These are phyloP conservation scores for Trichoderma citrinoviride DNA, from an alignment of 2,329 filamentous ascomycete species.

Conservation along the genomic window DNA sequence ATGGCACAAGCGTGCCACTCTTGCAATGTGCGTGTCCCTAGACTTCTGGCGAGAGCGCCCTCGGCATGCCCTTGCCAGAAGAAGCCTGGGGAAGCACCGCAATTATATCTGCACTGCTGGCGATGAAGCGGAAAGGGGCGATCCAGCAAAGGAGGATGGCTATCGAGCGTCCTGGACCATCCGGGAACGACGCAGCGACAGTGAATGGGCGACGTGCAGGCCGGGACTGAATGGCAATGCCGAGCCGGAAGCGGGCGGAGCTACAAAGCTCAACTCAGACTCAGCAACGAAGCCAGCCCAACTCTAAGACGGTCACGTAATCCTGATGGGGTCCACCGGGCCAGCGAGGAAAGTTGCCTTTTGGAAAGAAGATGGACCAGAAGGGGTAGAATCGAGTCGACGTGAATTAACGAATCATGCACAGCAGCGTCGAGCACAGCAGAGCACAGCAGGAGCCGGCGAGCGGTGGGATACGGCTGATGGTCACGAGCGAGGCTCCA, in stretches of 20 bases:
- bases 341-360: background rate
- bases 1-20: background rate
- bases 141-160: background rate
- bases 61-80: constrained; percentile 6
- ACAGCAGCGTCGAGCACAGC: background rate
- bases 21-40: constrained; percentile 1
- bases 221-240: background rate
- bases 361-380: no score
- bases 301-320: constrained; percentile 16
- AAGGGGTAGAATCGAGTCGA: no score
- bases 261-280: background rate
- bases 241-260: constrained; percentile 1
- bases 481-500: background rate
- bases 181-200: background rate
- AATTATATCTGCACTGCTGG: background rate
- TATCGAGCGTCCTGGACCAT: background rate
- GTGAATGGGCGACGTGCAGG: background rate
- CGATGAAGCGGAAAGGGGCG: background rate
- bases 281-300: constrained; percentile 1
- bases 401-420: no score
- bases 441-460: background rate
- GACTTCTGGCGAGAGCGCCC: constrained; percentile 9
- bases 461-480: background rate
- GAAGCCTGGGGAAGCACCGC: background rate
- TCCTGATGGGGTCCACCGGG: constrained; percentile 2